Evolutionary conservation across 2,329 filamentous ascomycete species (phyloP).

Genomic region (Mycosphaerella arachidis): DNA sequence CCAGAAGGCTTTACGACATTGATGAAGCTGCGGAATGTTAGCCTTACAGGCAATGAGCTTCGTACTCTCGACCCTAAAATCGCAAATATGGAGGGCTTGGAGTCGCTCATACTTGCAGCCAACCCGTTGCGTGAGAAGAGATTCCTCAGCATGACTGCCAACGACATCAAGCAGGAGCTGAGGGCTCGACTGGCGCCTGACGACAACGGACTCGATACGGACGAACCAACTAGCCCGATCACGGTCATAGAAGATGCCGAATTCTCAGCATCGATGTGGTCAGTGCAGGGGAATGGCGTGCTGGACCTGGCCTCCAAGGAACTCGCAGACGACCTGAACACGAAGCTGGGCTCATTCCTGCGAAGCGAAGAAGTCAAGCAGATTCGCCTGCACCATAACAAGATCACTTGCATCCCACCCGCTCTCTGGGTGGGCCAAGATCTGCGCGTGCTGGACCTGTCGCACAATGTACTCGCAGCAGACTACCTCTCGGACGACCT

Average conservation of each 20-base stretch:
- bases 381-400: constrained; percentile 72
- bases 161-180: constrained; percentile 73
- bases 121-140: constrained; percentile 89
- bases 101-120: constrained; percentile 72
- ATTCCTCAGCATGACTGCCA: constrained; percentile 72
- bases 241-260: constrained; percentile 22
- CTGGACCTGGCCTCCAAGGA: constrained; percentile 40
- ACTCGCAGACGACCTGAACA: constrained; percentile 37
- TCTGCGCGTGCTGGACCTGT: constrained; percentile 50
- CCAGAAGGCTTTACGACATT: constrained; percentile 70
- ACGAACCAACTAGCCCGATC: constrained; percentile 20
- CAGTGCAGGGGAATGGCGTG: constrained; percentile 32
- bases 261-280: constrained; percentile 20
- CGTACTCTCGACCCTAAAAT: constrained; percentile 70
- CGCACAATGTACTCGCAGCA: constrained; percentile 35
- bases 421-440: constrained; percentile 66
- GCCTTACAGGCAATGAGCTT: constrained; percentile 83
- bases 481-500: constrained; percentile 65
- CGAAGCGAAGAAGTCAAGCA: constrained; percentile 48
- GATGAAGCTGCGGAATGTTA: constrained; percentile 65
- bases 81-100: constrained; percentile 71
- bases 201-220: constrained; percentile 37
- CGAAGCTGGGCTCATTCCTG: constrained; percentile 41
- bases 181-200: constrained; percentile 61
- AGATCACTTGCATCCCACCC: constrained; percentile 63